Base-by-base conservation (phyloP, 2,329 filamentous ascomycete genomes). In the Phaeoacremonium minimum region DNA sequence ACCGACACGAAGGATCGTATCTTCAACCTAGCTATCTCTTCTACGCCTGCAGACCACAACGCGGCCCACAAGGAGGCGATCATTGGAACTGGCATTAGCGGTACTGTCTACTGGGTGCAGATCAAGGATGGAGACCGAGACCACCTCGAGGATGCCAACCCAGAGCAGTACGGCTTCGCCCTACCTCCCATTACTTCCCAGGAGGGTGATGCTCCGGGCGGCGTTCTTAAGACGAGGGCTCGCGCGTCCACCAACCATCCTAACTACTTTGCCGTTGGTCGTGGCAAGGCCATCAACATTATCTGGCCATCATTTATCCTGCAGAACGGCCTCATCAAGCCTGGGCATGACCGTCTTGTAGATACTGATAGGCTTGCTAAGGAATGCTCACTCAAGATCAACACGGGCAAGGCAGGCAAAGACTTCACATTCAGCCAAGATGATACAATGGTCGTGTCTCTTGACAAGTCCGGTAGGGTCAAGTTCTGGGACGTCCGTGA, bases 371-470 rank as follows among this genome's bases (percentile, higher is more conserved):
- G 81, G 54, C 88, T 95, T 45, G 78, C 93, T 47, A 83, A 83
- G 55, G 85, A 96, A 56, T 90, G 87, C 53, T 86, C 86, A 33
- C 70, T 97, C 46, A 94, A 90, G 64, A 95, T 98, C 62, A 88
- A 91, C 49, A 97, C 90, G 44, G 93, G 91, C 49, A 98, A 98
- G 69, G 91, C 93, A 47, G 93, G 90, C 45, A 98, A 98, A 63
- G 93, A 98, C 60, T 98, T 98, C 58, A 85, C 83, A 32, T 98
- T 98, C 65, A 96, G 91, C 61, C 90, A 95, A 59, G 93, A 98
- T 59, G 93, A 98, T 60, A 87, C 85, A 2, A 83, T 91, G 28
- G 88, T 98, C 49, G 90, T 94, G 32, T 96, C 91, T 33, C 78
- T 98, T 35, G 94, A 98, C 61, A 98, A 98, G 69, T 91, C 89